Percentiles rank a stretch among this genome's conserved stretches.
Conservation (phyloP, 805 yeast species). For the Yamadazyma laniorum region DNA sequence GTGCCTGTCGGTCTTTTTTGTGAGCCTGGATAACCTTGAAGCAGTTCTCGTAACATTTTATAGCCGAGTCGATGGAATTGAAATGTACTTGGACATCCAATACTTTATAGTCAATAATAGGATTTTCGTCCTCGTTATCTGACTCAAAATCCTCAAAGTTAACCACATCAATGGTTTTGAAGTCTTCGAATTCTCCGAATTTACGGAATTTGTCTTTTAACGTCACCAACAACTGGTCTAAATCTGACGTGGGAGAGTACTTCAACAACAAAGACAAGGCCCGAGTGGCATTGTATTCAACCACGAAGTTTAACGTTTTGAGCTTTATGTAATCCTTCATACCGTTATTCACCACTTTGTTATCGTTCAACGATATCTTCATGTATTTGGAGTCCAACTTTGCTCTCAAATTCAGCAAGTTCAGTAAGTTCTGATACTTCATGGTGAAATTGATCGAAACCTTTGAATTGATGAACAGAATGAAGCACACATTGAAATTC, state of each 20-base stretch:
- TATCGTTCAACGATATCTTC: conserved; percentile 30
- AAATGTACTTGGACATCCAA: conserved; percentile 26
- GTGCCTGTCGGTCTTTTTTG: conserved; percentile 16
- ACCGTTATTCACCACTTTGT: conserved; percentile 8
- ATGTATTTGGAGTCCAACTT: conserved; percentile 27
- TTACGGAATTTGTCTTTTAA: conserved; percentile 11
- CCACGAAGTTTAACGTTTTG: conserved; percentile 40
- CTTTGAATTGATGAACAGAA: conserved; percentile 37
- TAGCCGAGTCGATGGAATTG: conserved; percentile 46
- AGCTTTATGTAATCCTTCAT: conserved; percentile 36
- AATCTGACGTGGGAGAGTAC: conserved; percentile 1
- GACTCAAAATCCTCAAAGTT: conserved; percentile 1
- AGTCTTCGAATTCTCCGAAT: conserved; percentile 43
- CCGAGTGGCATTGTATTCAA: conserved; percentile 40
- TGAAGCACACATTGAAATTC: conserved; percentile 27
- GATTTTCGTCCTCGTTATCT: neutral
- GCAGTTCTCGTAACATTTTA: conserved; percentile 40
- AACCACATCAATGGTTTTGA: conserved; percentile 17
- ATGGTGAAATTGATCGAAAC: conserved; percentile 31
- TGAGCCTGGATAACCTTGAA: conserved; percentile 22
- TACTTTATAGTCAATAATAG: conserved; percentile 2
- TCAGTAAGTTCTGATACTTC: conserved; percentile 28
- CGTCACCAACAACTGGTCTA: conserved; percentile 8
- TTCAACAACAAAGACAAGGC: conserved; percentile 17
- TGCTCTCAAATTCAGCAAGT: conserved; percentile 23